Conservation (phyloP, 495 filamentous ascomycete species). For the Penicillium verhagenii region DNA sequence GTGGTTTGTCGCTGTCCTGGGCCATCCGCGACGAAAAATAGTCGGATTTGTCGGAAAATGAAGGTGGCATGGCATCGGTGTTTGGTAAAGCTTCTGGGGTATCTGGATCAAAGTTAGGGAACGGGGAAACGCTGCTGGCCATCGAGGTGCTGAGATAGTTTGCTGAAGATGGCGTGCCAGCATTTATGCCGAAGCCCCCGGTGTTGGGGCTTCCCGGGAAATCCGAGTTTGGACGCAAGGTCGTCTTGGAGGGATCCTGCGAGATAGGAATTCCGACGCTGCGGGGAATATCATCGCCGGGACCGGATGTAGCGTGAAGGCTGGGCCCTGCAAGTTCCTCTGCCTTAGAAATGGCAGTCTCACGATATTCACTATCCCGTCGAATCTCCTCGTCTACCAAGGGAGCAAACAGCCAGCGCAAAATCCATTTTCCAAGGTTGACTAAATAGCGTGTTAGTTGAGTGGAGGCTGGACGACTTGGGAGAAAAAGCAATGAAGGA, state of each 20-base stretch:
- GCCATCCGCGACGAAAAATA: conserved; percentile 59
- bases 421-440: conserved; percentile 95
- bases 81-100: conserved; percentile 24
- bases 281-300: conserved; percentile 58
- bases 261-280: conserved; percentile 46
- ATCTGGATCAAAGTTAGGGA: conserved; percentile 23
- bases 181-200: conserved; percentile 57
- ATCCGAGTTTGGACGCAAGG: conserved; percentile 65
- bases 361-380: conserved; percentile 72
- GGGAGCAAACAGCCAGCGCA: conserved; percentile 87
- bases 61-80: conserved; percentile 45
- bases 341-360: conserved; percentile 59
- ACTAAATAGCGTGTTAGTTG: conserved; percentile 53
- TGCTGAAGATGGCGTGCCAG: conserved; percentile 22
- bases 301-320: conserved; percentile 56
- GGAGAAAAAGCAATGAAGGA: background rate
- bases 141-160: conserved; percentile 28
- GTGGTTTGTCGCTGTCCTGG: conserved; percentile 33
- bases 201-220: conserved; percentile 56
- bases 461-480: background rate
- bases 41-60: conserved; percentile 55
- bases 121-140: conserved; percentile 23
- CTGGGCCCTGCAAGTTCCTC: conserved; percentile 54
- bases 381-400: conserved; percentile 87
- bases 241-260: conserved; percentile 50